These are phyloP conservation scores for Chrysosporium keratinophilum DNA, from an alignment of 2,329 filamentous ascomycete species.

Conservation along the genomic window DNA sequence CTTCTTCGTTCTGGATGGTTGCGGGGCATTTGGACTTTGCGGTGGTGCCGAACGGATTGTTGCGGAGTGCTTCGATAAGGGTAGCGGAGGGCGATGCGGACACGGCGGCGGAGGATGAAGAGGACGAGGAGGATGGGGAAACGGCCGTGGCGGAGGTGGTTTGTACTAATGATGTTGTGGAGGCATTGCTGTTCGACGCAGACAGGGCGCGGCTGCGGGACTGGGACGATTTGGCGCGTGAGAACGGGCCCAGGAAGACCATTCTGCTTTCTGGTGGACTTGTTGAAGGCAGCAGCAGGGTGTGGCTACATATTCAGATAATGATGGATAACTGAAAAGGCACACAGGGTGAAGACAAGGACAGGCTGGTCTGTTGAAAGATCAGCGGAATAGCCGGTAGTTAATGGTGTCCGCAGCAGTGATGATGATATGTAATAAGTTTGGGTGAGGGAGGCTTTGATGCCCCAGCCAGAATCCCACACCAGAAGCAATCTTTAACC, in stretches of 20 bases:
- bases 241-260: slow-evolving; percentile 6
- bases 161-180: slow-evolving; percentile 1
- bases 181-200: slow-evolving; percentile 1
- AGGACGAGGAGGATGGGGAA: not conserved
- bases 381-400: not conserved
- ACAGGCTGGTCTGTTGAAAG: not conserved
- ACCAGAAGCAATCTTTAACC: too few relatives aligned
- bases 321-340: not conserved
- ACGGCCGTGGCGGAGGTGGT: slow-evolving; percentile 4
- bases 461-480: too few relatives aligned
- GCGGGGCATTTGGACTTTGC: slow-evolving; percentile 9
- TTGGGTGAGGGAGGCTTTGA: not conserved
- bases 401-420: too few relatives aligned
- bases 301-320: not conserved
- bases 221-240: slow-evolving; percentile 5
- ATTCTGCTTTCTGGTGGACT: not conserved
- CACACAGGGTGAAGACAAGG: not conserved
- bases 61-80: slow-evolving; percentile 36
- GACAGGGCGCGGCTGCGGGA: not conserved
- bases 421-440: not conserved
- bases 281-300: not conserved
- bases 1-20: slow-evolving; percentile 18
- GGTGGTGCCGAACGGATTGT: slow-evolving; percentile 28
- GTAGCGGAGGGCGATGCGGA: slow-evolving; percentile 26
- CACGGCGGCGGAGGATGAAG: slow-evolving; percentile 12